Percentiles rank a stretch among this genome's conserved stretches.
These are phyloP conservation scores for Ascobolus immersus DNA, from an alignment of 495 filamentous ascomycete genomes.

Conservation along the genomic window DNA sequence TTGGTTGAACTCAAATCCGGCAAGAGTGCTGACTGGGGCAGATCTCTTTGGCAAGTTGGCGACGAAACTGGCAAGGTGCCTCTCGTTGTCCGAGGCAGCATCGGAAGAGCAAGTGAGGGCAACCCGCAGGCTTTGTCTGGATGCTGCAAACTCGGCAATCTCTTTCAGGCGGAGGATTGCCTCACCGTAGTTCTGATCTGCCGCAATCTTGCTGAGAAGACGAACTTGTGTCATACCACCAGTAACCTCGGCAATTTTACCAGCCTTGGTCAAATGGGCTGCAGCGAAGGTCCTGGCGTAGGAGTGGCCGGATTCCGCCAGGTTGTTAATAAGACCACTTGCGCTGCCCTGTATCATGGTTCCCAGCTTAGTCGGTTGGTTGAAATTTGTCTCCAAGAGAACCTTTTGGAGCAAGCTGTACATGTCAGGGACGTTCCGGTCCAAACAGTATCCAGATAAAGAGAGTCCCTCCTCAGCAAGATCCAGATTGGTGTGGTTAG, in stretches of 20 bases:
- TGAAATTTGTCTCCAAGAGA: constrained; percentile 69
- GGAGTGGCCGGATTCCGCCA: constrained; percentile 65
- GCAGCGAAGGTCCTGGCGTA: constrained; percentile 65
- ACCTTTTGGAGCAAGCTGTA: constrained; percentile 59
- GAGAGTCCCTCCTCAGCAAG: constrained; percentile 54
- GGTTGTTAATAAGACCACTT: constrained; percentile 70
- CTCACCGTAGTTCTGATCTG: constrained; percentile 24
- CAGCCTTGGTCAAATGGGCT: constrained; percentile 45
- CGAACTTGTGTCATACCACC: constrained; percentile 68
- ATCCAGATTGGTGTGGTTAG: constrained; percentile 43
- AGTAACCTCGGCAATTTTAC: constrained; percentile 51
- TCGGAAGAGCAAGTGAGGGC: constrained; percentile 69
- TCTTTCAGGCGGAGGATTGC: constrained; percentile 57
- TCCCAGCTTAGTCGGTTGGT: constrained; percentile 49
- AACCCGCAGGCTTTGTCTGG: constrained; percentile 34
- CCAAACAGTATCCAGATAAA: constrained; percentile 62
- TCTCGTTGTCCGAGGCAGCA: constrained; percentile 41
- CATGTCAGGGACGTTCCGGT: constrained; percentile 73
- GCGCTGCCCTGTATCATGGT: constrained; percentile 64
- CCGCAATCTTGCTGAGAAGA: constrained; percentile 46
- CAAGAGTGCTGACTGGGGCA: constrained; percentile 15
- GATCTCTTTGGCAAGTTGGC: constrained; percentile 5
- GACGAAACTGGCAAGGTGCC: constrained; percentile 46
- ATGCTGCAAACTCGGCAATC: constrained; percentile 17
- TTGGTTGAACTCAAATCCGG: constrained; percentile 14